Base-by-base conservation (phyloP, 306 rosid genomes). In the Glycine soja region DNA sequence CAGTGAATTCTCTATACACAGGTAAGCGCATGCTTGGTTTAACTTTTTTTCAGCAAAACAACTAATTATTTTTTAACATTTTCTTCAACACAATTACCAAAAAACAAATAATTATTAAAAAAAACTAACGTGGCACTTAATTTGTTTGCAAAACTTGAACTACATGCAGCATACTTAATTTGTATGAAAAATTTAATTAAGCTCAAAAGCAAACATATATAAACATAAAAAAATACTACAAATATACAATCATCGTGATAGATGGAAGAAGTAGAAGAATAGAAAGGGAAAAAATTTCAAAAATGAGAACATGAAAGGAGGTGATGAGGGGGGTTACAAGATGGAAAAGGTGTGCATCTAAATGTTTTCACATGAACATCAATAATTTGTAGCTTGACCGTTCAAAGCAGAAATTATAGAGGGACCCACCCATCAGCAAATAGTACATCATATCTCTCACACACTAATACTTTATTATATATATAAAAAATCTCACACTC, bases 331-430 rank as follows among this genome's bases (percentile, higher is more conserved):
- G 72, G 36, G 38, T 54, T 34, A 51, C 4, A 48, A 74, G 76
- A 50, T 30, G 57, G 40, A 59, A 87, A 67, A 32, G 52, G 64
- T 1, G 40, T n/a, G 42, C 3, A 70, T 42, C 13, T 86, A 89
- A 89, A 43, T 90, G 89, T 92, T 80, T 87, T 65, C 70, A 56
- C 83, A 88, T 73, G 85, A 84, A 82, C 52, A 79, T 57, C 78
- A 90, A 92, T 94, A 57, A 94, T 94, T 80, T 90, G 92, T 57
- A 90, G 82, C 92, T 94, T 94, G 94, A 94, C 97, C 97, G 36
- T 94, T 94, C 97, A 92, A 94, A 90, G 79, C 6, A 69, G 7
- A 82, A 81, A 86, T 82, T 77, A 76, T 87, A 58, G n/a, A 70
- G 72, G 89, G 91, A 65, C 91, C 91, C 87, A 83, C 76, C 56